These are phyloP conservation scores for Pyrenophora graminea DNA, from an alignment of 2,329 filamentous ascomycete genomes.

Conservation along the genomic window DNA sequence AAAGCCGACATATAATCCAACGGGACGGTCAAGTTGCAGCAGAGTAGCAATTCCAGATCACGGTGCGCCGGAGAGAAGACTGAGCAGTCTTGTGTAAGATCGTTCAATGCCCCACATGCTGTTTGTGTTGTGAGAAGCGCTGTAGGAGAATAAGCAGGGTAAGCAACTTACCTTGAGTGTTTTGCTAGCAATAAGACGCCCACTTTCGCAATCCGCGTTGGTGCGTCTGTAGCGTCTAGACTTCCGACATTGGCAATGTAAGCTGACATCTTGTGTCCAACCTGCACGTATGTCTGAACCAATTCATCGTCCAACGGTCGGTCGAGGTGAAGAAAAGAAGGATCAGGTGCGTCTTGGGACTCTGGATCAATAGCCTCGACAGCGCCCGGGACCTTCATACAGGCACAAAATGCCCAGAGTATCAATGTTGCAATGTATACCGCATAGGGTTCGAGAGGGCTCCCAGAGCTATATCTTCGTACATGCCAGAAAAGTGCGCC, in stretches of 20 bases:
- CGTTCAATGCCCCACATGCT: constrained; percentile 13
- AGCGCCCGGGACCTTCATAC: constrained; percentile 12
- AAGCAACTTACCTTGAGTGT: neutral
- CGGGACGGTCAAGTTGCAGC: neutral
- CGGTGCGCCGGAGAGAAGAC: neutral
- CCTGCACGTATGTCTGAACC: constrained; percentile 53
- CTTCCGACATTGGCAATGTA: constrained; percentile 60
- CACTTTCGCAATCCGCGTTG: constrained; percentile 11
- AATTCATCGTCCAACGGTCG: constrained; percentile 62
- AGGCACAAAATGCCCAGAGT: constrained; percentile 54
- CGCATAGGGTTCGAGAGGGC: constrained; percentile 54
- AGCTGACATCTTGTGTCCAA: constrained; percentile 56
- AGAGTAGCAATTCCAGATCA: neutral
- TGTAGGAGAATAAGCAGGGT: neutral
- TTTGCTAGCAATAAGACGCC: constrained; percentile 8
- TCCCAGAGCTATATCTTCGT: constrained; percentile 52
- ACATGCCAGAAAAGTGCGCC: constrained; percentile 59
- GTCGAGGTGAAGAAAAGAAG: constrained; percentile 58
- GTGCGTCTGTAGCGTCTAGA: constrained; percentile 40
- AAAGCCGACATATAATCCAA: neutral
- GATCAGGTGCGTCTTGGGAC: constrained; percentile 28
- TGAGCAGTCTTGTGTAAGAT: neutral
- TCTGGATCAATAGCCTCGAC: constrained; percentile 7
- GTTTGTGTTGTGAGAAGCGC: neutral
- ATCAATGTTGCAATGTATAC: constrained; percentile 53